Base-by-base conservation (phyloP, 176 grass and related monocot genomes). In the Poa pratensis region DNA sequence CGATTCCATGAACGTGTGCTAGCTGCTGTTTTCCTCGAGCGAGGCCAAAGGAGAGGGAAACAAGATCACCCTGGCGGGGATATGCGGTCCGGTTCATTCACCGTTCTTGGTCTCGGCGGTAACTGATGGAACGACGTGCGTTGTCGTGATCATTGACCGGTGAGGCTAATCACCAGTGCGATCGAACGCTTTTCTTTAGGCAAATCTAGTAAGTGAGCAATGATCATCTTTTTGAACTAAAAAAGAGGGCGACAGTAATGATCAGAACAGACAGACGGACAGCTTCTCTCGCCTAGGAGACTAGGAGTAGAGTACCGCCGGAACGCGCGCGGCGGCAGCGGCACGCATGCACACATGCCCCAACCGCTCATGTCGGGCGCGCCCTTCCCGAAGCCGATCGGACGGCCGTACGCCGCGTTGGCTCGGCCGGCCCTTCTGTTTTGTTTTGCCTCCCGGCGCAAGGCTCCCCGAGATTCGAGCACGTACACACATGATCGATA, bases 261-360 rank as follows among this genome's bases (percentile, higher is more conserved):
- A 64, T 23, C 70, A 6, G 42, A 75, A 5, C 88, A 69, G 73
- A 83, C 83, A 65, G 79, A 27, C 66, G n/a, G 8, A 10, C 43
- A 74, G 43, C 42, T 46, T 65, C 42, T 73, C 22, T 14, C 61
- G 24, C 43, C 40, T 43, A 42, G 39, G 8, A 1, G 9, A 0
- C 42, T 43, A 43, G 42, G 42, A 43, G 8, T 40, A 42, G 40
- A 42, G 40, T 23, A 53, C 23, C 53, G 55, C 83, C 83, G 46
- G 63, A 77, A 37, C 35, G 35, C 35, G 63, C 39, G 11, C 69
- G 72, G 81, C 69, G 53, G 55, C 55, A 75, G 81, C 69, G 32
- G 76, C 84, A 64, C 83, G 43, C 79, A 27, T 30, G 79, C 22
- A 73, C 79, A 90, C 88, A 83, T 90, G 88, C 73, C 79, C 17